A percentile compares a stretch with the other conserved stretches of the same genome.
phyloP scores from a whole-genome alignment of 306 rosid species.

The Prosopis cineraria region DNA sequence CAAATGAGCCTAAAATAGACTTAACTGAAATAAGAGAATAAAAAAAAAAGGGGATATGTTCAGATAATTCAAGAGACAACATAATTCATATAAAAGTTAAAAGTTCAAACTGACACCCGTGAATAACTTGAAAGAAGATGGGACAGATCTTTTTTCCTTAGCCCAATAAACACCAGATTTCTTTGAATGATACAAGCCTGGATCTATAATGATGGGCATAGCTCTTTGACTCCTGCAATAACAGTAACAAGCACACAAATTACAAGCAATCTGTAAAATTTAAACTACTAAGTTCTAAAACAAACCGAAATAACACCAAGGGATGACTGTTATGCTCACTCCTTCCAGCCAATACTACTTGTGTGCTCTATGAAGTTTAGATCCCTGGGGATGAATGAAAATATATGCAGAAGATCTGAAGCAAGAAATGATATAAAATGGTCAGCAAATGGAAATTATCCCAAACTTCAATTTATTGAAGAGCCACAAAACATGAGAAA shows the following conservation, averaged over 20 bases:
- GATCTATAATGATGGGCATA: conserved; percentile 80
- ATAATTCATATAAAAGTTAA: neutral
- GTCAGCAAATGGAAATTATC: conserved; percentile 38
- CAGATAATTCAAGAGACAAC: conserved; percentile 18
- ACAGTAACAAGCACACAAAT: conserved; percentile 17
- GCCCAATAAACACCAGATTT: conserved; percentile 94
- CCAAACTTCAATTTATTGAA: conserved; percentile 5
- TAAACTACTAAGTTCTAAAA: neutral
- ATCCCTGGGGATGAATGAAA: conserved; percentile 86
- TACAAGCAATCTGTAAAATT: conserved; percentile 16
- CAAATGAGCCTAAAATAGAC: too few species aligned
- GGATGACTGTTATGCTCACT: conserved; percentile 56
- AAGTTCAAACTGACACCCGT: conserved; percentile 51
- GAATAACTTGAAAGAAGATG: conserved; percentile 86
- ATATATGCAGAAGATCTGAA: conserved; percentile 84
- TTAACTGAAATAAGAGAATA: neutral
- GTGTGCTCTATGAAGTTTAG: conserved; percentile 87
- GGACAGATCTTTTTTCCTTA: conserved; percentile 83
- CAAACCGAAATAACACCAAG: conserved; percentile 22
- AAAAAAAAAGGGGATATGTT: neutral
- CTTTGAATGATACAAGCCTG: conserved; percentile 78
- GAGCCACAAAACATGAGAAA: neutral
- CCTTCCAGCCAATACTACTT: conserved; percentile 92
- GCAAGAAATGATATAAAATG: conserved; percentile 24
- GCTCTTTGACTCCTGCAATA: conserved; percentile 72